Evolutionary conservation across 441 rosid species (phyloP), one percentile per base, ranked within the genome.

Genomic region (Isatis lusitanica): DNA sequence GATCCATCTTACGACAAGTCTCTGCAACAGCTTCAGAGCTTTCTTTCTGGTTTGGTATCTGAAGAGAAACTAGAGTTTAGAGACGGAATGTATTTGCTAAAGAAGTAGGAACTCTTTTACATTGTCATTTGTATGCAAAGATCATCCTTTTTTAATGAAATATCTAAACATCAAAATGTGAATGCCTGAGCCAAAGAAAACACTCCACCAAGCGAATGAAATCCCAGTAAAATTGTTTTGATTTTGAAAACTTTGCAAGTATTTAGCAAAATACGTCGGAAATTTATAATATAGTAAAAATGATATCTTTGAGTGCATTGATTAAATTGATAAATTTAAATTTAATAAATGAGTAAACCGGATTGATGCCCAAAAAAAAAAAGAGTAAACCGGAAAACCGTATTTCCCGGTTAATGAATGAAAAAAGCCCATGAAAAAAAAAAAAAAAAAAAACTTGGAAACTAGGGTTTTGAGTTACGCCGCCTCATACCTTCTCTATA

Each of bases 1-100:
- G 97, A 91, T 86, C 95, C 98, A 72, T 69, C 88, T 17, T 95
- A 93, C 35, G 95, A 95, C 79, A 95, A 95, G 83, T 91, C 97
- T 18, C 84, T 91, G 67, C 97, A 95, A 78, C 96, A 91, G 75
- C 88, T 95, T 64, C 98, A 95, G 78, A 88, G 92, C 84, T 95
- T 95, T 83, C 85, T 95, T 61, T 86, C 87, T 30, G 93, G 96
- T 44, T 83, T 95, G 62, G 92, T 90, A 63, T 80, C 88, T 43
- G 97, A 91, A 76, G 98, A 95, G 88, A 95, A 88, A 85, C 76
- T 93, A 61, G 97, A 95, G 81, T 74, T 91, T 7, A 80, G 86
- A 84, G 95, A 93, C 35, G 92, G 91, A 50, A 79, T 86, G 92
- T 95, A 88, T 78, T 78, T 83, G 75, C 79, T 90, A 80, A 95